Evolutionary conservation across 306 rosid genomes (phyloP), one percentile per base, ranked within the genome.

Genomic region (Carpinus viminea): DNA sequence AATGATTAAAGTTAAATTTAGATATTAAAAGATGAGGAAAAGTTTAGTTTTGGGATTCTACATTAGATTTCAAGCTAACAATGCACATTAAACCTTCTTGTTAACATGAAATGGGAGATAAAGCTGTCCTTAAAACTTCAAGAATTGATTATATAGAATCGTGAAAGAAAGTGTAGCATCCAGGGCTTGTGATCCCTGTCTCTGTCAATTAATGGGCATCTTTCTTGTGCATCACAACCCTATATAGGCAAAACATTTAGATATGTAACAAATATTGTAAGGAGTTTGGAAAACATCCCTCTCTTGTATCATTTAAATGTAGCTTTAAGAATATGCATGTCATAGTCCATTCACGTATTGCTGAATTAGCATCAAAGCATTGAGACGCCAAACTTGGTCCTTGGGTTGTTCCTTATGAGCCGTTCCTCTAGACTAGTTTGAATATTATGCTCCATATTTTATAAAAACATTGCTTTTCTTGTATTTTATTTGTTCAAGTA

Each of bases 281-380:
- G 50, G 7, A 41, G 2, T 66, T 8, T 18, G 5, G 45, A 34
- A 8, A 34, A 34, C 0, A 34, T 77, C 62, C 24, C 51, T 56
- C 26, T 66, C 6, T 26, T 20, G 55, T 68, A 47, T 70, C 57
- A 45, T 80, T 73, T 45, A 66, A 26, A 10, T 59, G 12, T 48
- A 48, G 64, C 21, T 13, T 62, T 38, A 38, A 70, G 48, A 54
- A 74, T 26, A 6, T 51, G 31, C 28, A 38, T 47, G 69, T 50
- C 31, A 46, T 28, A 8, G 11, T 9, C 24, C 7, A 4, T 66
- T 41, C 28, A 17, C 0, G 5, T n/a, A 6, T 66, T 60, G 41
- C 17, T 66, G 51, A 45, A 56, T 72, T 68, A 53, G 17, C 75
- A 66, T 78, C 53, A 53, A 28, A 17, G 73, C 59, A 56, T 73